Conservation (phyloP, 192 early-diverging fungal species). For the Entophlyctis helioformis region DNA sequence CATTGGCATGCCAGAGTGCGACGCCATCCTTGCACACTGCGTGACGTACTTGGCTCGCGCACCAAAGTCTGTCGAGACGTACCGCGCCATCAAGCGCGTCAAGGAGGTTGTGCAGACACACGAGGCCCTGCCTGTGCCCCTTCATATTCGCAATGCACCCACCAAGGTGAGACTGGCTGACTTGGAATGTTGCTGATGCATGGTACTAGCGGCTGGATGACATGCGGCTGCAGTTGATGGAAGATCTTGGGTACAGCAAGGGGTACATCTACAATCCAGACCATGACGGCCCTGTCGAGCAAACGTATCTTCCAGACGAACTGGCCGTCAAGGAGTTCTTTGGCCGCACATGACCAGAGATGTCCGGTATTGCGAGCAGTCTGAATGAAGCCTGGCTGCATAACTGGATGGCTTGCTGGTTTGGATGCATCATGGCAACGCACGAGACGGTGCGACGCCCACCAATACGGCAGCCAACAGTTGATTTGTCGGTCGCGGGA, state of each 20-base stretch:
- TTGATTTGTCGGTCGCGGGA: too few relatives aligned
- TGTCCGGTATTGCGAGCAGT: too few relatives aligned
- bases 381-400: too few relatives aligned
- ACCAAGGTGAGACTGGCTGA: conserved; percentile 24
- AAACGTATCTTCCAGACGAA: conserved; percentile 66
- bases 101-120: conserved; percentile 48
- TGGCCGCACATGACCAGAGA: too few relatives aligned
- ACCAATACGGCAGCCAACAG: too few relatives aligned
- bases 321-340: too few relatives aligned
- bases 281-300: conserved; percentile 57
- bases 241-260: conserved; percentile 64
- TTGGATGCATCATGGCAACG: too few relatives aligned
- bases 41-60: conserved; percentile 67
- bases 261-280: conserved; percentile 82
- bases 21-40: conserved; percentile 68
- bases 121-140: conserved; percentile 65
- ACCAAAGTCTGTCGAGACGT: conserved; percentile 69
- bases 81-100: conserved; percentile 56
- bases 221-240: conserved; percentile 43
- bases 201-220: not conserved
- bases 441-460: too few relatives aligned
- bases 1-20: conserved; percentile 91
- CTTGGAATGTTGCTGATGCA: not conserved
- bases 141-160: conserved; percentile 76
- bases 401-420: too few relatives aligned